A percentile compares a stretch with the other conserved stretches of the same genome.
These are phyloP conservation scores for Dendrocalamus sinicus DNA, from an alignment of 176 grass and related monocot species.

Conservation along the genomic window DNA sequence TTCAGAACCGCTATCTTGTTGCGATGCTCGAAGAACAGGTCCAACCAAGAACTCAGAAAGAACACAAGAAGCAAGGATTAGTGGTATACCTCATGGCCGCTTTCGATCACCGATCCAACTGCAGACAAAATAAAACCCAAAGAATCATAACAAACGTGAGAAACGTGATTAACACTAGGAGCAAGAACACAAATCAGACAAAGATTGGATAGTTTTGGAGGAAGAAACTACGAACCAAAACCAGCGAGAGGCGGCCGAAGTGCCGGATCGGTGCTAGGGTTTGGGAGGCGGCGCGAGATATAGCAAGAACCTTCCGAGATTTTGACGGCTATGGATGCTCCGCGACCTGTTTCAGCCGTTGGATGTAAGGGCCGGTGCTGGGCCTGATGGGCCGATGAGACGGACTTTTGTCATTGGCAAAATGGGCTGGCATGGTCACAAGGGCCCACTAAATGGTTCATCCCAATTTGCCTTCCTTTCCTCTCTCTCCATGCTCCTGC, in stretches of 20 bases:
- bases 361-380: neutral
- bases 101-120: neutral
- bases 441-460: too few species aligned
- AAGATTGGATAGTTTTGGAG: neutral
- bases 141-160: neutral
- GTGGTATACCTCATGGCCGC: neutral
- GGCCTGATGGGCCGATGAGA: neutral
- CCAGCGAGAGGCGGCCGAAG: too few species aligned
- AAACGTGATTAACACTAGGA: neutral
- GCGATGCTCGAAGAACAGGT: neutral
- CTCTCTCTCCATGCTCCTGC: too few species aligned
- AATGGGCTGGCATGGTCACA: neutral
- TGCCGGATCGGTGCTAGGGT: neutral
- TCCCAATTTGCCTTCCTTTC: too few species aligned
- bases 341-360: neutral
- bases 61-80: neutral
- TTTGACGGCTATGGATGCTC: neutral
- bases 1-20: neutral
- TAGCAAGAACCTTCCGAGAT: neutral
- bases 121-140: neutral
- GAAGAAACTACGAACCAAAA: neutral
- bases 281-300: neutral
- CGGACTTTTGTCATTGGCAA: neutral
- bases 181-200: neutral
- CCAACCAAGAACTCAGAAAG: neutral